phyloP scores from a whole-genome alignment of 2,329 filamentous ascomycete species.

The Curvularia spicifera region DNA sequence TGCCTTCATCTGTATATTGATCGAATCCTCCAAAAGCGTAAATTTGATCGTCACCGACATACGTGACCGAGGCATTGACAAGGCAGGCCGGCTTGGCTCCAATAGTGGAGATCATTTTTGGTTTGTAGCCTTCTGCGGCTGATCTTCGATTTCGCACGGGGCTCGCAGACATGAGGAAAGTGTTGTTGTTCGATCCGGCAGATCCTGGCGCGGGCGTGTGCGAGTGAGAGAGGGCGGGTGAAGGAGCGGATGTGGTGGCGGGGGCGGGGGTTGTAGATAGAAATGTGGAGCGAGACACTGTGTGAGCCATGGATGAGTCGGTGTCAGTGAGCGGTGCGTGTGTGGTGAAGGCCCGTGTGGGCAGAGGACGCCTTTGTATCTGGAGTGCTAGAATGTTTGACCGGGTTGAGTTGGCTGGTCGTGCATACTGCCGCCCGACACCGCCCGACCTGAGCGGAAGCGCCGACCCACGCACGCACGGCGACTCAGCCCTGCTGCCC shows the following conservation, averaged over 20 bases:
- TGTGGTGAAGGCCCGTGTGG: slow-evolving; percentile 28
- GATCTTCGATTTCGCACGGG: slow-evolving; percentile 62
- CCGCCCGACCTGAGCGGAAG: slow-evolving; percentile 20
- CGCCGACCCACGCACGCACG: slow-evolving; percentile 23
- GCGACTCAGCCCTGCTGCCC: slow-evolving; percentile 18
- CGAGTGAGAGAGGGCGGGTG: slow-evolving; percentile 39
- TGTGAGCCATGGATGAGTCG: slow-evolving; percentile 40
- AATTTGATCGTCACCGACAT: slow-evolving; percentile 95
- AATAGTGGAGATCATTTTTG: slow-evolving; percentile 72
- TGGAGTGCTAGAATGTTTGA: slow-evolving; percentile 30
- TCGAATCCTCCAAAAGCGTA: slow-evolving; percentile 99
- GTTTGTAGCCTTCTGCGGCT: slow-evolving; percentile 77
- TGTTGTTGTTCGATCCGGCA: slow-evolving; percentile 70
- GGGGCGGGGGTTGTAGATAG: slow-evolving; percentile 30
- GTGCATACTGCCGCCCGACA: slow-evolving; percentile 18
- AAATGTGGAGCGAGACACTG: slow-evolving; percentile 29
- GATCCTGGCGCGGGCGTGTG: slow-evolving; percentile 52
- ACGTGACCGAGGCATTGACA: slow-evolving; percentile 98
- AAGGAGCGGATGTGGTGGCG: slow-evolving; percentile 44
- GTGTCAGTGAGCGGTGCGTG: slow-evolving; percentile 16
- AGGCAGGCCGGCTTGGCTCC: slow-evolving; percentile 82
- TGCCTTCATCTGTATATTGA: slow-evolving; percentile 93
- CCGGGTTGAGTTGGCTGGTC: slow-evolving; percentile 25
- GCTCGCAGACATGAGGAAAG: slow-evolving; percentile 85
- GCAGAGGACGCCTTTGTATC: slow-evolving; percentile 29